Percentiles rank a stretch among this genome's conserved stretches.
phyloP scores from a whole-genome alignment of 495 filamentous ascomycete genomes.

The Aspergillus saccharolyticus region DNA sequence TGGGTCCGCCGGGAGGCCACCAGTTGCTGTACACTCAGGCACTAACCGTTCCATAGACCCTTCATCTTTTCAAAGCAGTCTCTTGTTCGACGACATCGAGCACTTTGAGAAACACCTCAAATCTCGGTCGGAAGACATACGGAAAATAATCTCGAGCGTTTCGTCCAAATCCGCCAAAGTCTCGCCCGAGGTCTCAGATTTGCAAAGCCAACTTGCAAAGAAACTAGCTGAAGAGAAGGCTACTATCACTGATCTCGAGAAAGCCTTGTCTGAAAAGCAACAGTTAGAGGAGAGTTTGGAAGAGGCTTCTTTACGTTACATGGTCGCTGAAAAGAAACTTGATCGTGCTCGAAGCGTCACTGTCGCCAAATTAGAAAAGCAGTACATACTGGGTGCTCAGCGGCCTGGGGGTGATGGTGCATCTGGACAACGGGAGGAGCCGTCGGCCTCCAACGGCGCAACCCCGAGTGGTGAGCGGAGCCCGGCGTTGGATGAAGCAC shows the following conservation, averaged over 20 bases:
- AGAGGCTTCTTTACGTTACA: conserved; percentile 78
- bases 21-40: not conserved
- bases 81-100: conserved; percentile 35
- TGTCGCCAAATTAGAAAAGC: conserved; percentile 87
- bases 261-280: conserved; percentile 72
- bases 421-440: conserved; percentile 52
- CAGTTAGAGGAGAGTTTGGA: conserved; percentile 78
- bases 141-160: conserved; percentile 52
- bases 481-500: conserved; percentile 60
- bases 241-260: conserved; percentile 69
- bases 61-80: conserved; percentile 27
- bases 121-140: conserved; percentile 55
- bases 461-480: conserved; percentile 44
- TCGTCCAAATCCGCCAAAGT: conserved; percentile 42
- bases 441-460: conserved; percentile 51
- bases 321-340: conserved; percentile 89
- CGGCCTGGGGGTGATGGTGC: conserved; percentile 45
- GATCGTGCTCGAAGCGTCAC: conserved; percentile 82
- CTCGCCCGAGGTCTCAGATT: conserved; percentile 59
- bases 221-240: conserved; percentile 78
- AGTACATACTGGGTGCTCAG: conserved; percentile 65
- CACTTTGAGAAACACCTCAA: conserved; percentile 75
- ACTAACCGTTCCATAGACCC: conserved; percentile 22
- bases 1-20: conserved; percentile 27
- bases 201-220: conserved; percentile 68